Conservation (phyloP, 1,139 yeast species). For the Blastobotrys apis region DNA sequence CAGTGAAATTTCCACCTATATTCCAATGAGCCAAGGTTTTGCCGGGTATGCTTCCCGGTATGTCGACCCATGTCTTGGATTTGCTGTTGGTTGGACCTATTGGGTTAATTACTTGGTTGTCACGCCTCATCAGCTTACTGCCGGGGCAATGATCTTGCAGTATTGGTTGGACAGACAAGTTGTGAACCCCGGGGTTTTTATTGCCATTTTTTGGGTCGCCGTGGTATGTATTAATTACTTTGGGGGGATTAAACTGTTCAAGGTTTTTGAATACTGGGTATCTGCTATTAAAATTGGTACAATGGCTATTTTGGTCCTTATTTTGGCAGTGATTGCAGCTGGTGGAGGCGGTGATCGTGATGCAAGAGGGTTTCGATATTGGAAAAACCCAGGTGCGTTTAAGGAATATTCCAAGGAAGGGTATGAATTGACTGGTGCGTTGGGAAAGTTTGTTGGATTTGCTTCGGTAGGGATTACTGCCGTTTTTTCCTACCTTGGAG, state of each 20-base stretch:
- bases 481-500: conserved; percentile 69
- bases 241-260: conserved; percentile 54
- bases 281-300: conserved; percentile 64
- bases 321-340: conserved; percentile 59
- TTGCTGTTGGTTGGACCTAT: conserved; percentile 69
- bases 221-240: conserved; percentile 48
- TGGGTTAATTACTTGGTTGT: conserved; percentile 59
- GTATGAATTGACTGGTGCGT: conserved; percentile 38
- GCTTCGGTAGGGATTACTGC: conserved; percentile 27
- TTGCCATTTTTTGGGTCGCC: conserved; percentile 57
- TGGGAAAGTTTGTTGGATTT: conserved; percentile 62
- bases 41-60: conserved; percentile 66
- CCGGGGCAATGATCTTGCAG: conserved; percentile 57
- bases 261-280: conserved; percentile 62
- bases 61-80: conserved; percentile 66
- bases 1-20: conserved; percentile 72
- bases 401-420: conserved; percentile 43
- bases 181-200: conserved; percentile 65
- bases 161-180: conserved; percentile 52
- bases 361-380: conserved; percentile 61
- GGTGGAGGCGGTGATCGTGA: conserved; percentile 77
- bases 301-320: conserved; percentile 61
- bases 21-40: conserved; percentile 66
- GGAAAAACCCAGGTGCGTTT: conserved; percentile 55
- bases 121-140: conserved; percentile 56